These are phyloP conservation scores for button mushroom (Agaricus bisporus) DNA, from an alignment of 768 basidiomycete genomes.

Conservation along the genomic window DNA sequence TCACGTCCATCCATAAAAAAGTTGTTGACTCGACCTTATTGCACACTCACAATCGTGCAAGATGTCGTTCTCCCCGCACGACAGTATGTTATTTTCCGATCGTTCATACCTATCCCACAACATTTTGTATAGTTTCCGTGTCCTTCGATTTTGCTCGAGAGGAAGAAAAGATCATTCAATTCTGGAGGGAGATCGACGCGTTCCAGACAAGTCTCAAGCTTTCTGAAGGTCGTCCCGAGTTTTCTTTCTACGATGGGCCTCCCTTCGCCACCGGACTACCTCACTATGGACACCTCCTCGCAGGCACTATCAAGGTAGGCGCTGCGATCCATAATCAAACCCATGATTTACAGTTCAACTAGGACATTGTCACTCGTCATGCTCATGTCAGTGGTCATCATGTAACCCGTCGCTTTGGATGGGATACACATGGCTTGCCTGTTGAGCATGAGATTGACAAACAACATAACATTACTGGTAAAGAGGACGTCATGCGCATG, in stretches of 20 bases:
- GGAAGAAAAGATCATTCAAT: slow-evolving; percentile 84
- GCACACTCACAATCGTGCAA: background rate
- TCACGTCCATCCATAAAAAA: background rate
- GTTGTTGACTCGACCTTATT: no score
- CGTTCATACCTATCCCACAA: slow-evolving; percentile 7
- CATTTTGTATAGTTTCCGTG: slow-evolving; percentile 48
- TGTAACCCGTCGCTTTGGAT: slow-evolving; percentile 92
- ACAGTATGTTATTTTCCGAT: slow-evolving; percentile 44
- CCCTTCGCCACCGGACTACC: slow-evolving; percentile 97
- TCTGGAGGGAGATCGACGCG: slow-evolving; percentile 96
- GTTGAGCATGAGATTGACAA: slow-evolving; percentile 99
- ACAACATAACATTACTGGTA: slow-evolving; percentile 84
- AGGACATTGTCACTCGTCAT: slow-evolving; percentile 98
- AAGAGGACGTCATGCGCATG: slow-evolving; percentile 90
- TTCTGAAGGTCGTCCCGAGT: slow-evolving; percentile 86
- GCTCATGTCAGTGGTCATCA: slow-evolving; percentile 91
- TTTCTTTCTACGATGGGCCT: slow-evolving; percentile 94
- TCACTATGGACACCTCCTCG: slow-evolving; percentile 91
- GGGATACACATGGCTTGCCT: slow-evolving; percentile 98
- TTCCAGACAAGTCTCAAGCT: slow-evolving; percentile 92
- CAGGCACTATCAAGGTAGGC: slow-evolving; percentile 87
- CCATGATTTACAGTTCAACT: slow-evolving; percentile 7
- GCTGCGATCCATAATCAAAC: background rate
- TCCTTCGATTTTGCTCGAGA: slow-evolving; percentile 82
- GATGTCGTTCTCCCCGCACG: slow-evolving; percentile 69